Base-by-base conservation (phyloP, 2,329 filamentous ascomycete genomes). In the Whalleya microplaca region DNA sequence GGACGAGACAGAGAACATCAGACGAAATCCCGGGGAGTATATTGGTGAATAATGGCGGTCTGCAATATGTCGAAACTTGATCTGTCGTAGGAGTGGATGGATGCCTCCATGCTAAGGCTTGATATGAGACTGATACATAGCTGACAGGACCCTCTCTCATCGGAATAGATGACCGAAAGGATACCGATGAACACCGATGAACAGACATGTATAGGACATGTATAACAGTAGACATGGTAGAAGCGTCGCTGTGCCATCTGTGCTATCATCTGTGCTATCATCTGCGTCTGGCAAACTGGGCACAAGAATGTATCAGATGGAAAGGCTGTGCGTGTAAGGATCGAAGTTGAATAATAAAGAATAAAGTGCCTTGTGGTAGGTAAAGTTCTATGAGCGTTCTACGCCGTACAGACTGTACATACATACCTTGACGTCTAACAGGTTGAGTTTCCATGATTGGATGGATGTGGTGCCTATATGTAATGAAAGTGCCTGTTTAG, bases 71-170 rank as follows among this genome's bases (percentile, higher is more conserved):
- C 46, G 49, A 56, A 48, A 48, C 47, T 23, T 5, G 40, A 40
- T 44, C 23, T 51, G 58, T 50, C 44, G 50, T 57, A 29, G n/a
- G 42, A 53, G 43, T 29, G 46, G 40, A 16, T 47, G 53, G 45
- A 41, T 48, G 46, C 47, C 37, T 46, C 37, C 45, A 51, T 40
- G 19, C 19, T 19, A 45, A 53, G n/a, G 44, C 54, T 57, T 58
- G 51, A 60, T 54, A 57, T 44, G 40, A 54, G 46, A 55, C 54
- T 52, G 51, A 23, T n/a, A n/a, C n/a, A n/a, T n/a, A n/a, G n/a
- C n/a, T n/a, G n/a, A n/a, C n/a, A n/a, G n/a, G n/a, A n/a, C n/a
- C n/a, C n/a, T n/a, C n/a, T n/a, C n/a, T n/a, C n/a, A n/a, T n/a
- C n/a, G n/a, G n/a, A n/a, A n/a, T n/a, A n/a, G n/a, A n/a, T n/a